phyloP scores from a whole-genome alignment of 2,329 filamentous ascomycete species.

The Beauveria asiatica region DNA sequence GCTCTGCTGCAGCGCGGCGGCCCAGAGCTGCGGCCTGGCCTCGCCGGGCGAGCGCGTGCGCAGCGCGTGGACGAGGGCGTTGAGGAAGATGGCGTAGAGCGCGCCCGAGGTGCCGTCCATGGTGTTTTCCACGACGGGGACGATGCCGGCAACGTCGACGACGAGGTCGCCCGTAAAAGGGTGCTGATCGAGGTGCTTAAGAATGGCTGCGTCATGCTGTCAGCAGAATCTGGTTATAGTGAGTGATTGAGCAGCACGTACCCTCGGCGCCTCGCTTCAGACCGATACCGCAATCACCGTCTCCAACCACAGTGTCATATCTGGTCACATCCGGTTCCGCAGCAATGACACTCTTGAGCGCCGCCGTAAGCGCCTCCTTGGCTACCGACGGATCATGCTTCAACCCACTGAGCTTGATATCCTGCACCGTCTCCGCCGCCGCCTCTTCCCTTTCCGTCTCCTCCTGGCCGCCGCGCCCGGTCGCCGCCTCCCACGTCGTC shows the following conservation, averaged over 20 bases:
- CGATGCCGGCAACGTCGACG: constrained; percentile 43
- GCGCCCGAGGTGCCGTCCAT: constrained; percentile 58
- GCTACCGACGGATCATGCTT: constrained; percentile 43
- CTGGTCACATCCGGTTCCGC: constrained; percentile 64
- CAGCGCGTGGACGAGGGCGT: constrained; percentile 64
- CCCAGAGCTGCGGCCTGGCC: constrained; percentile 36
- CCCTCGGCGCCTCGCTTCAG: constrained; percentile 80
- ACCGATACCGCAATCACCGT: constrained; percentile 83
- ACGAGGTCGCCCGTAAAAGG: constrained; percentile 43
- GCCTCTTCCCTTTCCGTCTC: constrained; percentile 30
- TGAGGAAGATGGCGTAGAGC: constrained; percentile 75
- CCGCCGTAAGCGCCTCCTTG: constrained; percentile 45
- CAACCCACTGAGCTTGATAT: constrained; percentile 37
- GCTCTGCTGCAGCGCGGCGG: constrained; percentile 62
- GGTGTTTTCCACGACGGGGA: constrained; percentile 44
- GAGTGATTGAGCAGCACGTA: constrained; percentile 21
- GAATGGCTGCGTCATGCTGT: constrained; percentile 33
- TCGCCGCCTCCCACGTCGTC: constrained; percentile 54
- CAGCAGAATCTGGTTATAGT: constrained; percentile 8
- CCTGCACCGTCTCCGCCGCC: constrained; percentile 21
- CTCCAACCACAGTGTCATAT: constrained; percentile 76
- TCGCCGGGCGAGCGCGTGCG: constrained; percentile 31
- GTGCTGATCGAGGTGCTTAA: constrained; percentile 38
- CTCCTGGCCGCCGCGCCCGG: constrained; percentile 30
- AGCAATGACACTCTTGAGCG: constrained; percentile 52